phyloP scores from a whole-genome alignment of 2,329 filamentous ascomycete species.

The Colletotrichum magnum region DNA sequence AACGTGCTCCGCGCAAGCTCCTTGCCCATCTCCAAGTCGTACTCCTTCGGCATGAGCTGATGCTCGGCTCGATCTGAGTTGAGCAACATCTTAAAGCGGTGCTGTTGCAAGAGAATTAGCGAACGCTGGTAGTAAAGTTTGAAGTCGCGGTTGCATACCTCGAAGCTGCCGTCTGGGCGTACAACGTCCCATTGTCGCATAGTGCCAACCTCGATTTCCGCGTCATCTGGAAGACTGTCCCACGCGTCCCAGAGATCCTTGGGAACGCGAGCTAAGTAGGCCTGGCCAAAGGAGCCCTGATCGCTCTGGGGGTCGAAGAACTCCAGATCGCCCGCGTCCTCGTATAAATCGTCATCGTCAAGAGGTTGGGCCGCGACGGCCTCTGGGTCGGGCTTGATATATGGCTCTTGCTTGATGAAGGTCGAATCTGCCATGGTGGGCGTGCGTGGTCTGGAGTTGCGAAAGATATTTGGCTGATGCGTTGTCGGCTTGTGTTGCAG shows the following conservation, averaged over 20 bases:
- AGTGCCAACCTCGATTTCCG: slow-evolving; percentile 85
- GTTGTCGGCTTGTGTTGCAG: no score
- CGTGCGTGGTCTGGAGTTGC: background rate
- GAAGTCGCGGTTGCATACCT: slow-evolving; percentile 26
- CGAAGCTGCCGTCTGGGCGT: slow-evolving; percentile 66
- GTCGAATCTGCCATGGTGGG: slow-evolving; percentile 38
- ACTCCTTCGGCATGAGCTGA: slow-evolving; percentile 86
- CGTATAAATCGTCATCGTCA: slow-evolving; percentile 78
- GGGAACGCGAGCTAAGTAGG: slow-evolving; percentile 83
- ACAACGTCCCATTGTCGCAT: slow-evolving; percentile 72
- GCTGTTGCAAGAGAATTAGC: slow-evolving; percentile 44
- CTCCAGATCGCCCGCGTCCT: slow-evolving; percentile 70
- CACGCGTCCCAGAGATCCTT: slow-evolving; percentile 86
- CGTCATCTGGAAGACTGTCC: slow-evolving; percentile 82
- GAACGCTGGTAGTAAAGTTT: background rate
- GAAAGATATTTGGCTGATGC: background rate
- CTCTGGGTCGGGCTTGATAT: slow-evolving; percentile 66
- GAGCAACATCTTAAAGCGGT: slow-evolving; percentile 76
- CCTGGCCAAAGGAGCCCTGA: slow-evolving; percentile 40
- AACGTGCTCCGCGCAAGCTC: slow-evolving; percentile 75
- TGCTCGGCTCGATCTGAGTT: slow-evolving; percentile 75
- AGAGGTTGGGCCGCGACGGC: slow-evolving; percentile 56
- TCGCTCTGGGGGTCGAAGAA: slow-evolving; percentile 63
- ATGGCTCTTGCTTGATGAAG: slow-evolving; percentile 48
- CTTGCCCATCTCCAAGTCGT: slow-evolving; percentile 80